Evolutionary conservation across 164 flowering plant species (phyloP).

Genomic region (Chimonanthus praecox): DNA sequence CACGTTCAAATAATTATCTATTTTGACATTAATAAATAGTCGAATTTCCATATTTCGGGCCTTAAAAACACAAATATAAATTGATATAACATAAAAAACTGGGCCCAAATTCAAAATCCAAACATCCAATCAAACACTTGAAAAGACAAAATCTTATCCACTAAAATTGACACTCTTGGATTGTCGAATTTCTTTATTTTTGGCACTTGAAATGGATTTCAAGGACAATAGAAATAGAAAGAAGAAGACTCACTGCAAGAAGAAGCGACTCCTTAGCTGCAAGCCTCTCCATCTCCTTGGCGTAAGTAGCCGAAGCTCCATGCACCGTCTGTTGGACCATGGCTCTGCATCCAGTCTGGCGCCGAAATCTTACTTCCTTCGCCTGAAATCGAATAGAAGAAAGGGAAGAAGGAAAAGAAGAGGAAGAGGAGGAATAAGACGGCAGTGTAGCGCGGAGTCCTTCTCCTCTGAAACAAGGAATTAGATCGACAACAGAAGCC

Average conservation of each 20-base stretch:
- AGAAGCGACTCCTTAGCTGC: constrained; percentile 91
- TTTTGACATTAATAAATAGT: too few relatives aligned
- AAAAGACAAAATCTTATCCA: background rate
- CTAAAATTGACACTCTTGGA: too few relatives aligned
- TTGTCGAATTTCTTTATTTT: too few relatives aligned
- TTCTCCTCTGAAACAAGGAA: constrained; percentile 16
- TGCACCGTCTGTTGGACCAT: constrained; percentile 58
- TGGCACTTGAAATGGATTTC: too few relatives aligned
- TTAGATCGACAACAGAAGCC: constrained; percentile 24
- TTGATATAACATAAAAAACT: too few relatives aligned
- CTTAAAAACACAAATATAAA: too few relatives aligned
- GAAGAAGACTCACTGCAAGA: constrained; percentile 55
- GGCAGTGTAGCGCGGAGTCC: constrained; percentile 15
- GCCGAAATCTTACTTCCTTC: background rate
- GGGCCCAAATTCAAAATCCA: too few relatives aligned
- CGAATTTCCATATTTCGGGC: too few relatives aligned
- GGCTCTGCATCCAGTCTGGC: constrained; percentile 32
- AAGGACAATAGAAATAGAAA: background rate
- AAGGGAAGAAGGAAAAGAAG: constrained; percentile 3
- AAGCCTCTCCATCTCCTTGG: constrained; percentile 88
- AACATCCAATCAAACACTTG: background rate
- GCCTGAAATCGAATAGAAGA: constrained; percentile 15
- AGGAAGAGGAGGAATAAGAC: constrained; percentile 10
- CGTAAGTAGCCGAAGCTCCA: constrained; percentile 74
- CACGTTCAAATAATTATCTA: too few relatives aligned